Percentiles rank a stretch among this genome's conserved stretches.
Conservation (phyloP, 2,329 filamentous ascomycete genomes). For the Diaporthe destruens region DNA sequence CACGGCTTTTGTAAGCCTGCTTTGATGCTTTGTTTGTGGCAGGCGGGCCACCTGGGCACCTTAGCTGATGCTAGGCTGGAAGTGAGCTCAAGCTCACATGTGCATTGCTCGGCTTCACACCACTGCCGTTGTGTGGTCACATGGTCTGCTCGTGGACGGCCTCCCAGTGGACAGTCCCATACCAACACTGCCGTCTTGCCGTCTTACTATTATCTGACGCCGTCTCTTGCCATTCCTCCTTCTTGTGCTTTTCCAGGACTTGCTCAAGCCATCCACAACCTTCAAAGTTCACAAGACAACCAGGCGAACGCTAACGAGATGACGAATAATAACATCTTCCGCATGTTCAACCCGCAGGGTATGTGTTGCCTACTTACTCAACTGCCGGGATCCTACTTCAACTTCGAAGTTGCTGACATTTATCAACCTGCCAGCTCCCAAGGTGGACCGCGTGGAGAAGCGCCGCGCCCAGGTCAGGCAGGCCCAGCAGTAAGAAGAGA, state of each 20-base stretch:
- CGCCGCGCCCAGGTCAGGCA: constrained; percentile 48
- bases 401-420: constrained; percentile 18
- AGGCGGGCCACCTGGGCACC: no score
- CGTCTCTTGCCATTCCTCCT: not conserved
- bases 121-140: not conserved
- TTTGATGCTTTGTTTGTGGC: not conserved
- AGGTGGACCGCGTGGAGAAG: constrained; percentile 46
- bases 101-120: not conserved
- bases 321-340: constrained; percentile 47
- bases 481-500: constrained; percentile 49
- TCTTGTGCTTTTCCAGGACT: not conserved
- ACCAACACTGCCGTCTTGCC: no score
- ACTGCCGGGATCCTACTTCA: no score
- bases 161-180: no score
- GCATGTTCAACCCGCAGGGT: constrained; percentile 52
- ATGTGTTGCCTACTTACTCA: not conserved
- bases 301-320: not conserved
- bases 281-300: no score
- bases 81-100: no score
- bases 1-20: constrained; percentile 9
- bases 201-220: no score
- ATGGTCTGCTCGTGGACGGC: not conserved
- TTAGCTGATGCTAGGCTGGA: not conserved
- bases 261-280: no score
- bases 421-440: constrained; percentile 41